These are phyloP conservation scores for Naganishia antarctica DNA, from an alignment of 768 basidiomycete species.

Conservation along the genomic window DNA sequence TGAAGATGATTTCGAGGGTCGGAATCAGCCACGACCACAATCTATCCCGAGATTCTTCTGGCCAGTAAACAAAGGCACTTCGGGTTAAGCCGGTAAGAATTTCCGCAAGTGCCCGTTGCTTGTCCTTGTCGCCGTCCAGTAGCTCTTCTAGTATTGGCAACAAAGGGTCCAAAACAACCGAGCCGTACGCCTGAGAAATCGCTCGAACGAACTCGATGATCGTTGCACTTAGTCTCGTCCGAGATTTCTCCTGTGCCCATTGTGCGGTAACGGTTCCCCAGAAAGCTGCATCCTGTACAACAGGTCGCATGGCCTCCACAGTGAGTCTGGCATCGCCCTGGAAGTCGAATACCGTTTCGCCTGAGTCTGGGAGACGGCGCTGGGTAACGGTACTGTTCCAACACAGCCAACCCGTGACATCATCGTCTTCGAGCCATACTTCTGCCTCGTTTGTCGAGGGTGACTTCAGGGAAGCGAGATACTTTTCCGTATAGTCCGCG, in stretches of 20 bases:
- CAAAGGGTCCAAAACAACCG: slow-evolving; percentile 63
- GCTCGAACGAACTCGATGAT: slow-evolving; percentile 52
- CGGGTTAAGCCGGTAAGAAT: slow-evolving; percentile 69
- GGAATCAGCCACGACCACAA: slow-evolving; percentile 70
- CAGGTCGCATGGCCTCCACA: slow-evolving; percentile 56
- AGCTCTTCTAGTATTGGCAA: slow-evolving; percentile 60
- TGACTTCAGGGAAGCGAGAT: slow-evolving; percentile 60
- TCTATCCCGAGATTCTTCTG: slow-evolving; percentile 53
- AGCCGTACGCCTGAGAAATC: slow-evolving; percentile 67
- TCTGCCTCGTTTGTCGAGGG: slow-evolving; percentile 44
- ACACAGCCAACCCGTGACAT: slow-evolving; percentile 69
- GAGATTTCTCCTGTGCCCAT: slow-evolving; percentile 77
- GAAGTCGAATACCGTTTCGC: slow-evolving; percentile 52
- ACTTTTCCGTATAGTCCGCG: slow-evolving; percentile 56
- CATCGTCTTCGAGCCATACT: slow-evolving; percentile 57
- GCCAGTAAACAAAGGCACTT: slow-evolving; percentile 78
- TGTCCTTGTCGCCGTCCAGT: slow-evolving; percentile 63
- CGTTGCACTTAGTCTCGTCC: slow-evolving; percentile 57
- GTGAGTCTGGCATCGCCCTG: slow-evolving; percentile 57
- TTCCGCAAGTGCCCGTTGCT: slow-evolving; percentile 81
- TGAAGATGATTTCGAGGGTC: slow-evolving; percentile 62
- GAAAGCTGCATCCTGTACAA: slow-evolving; percentile 57
- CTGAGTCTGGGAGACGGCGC: slow-evolving; percentile 38
- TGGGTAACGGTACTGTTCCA: slow-evolving; percentile 63
- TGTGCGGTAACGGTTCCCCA: slow-evolving; percentile 55